These are phyloP conservation scores for Ceraceosorus bombacis DNA, from an alignment of 1,284 basidiomycete genomes.

Conservation along the genomic window DNA sequence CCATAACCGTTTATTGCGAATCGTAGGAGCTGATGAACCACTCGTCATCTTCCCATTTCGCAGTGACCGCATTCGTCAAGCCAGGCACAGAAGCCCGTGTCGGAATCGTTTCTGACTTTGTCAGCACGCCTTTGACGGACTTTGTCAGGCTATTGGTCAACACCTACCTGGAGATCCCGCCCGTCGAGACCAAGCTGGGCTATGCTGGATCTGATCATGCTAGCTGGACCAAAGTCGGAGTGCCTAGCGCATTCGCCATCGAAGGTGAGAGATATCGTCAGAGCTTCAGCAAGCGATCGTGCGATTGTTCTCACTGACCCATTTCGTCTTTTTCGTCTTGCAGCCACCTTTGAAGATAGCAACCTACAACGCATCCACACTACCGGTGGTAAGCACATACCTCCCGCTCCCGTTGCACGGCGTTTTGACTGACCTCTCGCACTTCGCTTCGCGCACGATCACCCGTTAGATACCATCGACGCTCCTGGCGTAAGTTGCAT, in stretches of 20 bases:
- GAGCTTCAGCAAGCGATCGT: no score
- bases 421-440: no score
- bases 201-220: conserved; percentile 80
- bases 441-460: no score
- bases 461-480: neutral
- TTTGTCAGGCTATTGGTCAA: conserved; percentile 67
- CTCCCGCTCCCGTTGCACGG: no score
- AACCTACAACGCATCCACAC: conserved; percentile 36
- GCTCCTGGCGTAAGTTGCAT: no score
- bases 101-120: conserved; percentile 82
- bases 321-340: no score
- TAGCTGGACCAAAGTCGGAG: conserved; percentile 48
- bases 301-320: no score
- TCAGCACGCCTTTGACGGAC: conserved; percentile 62
- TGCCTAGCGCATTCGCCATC: conserved; percentile 48
- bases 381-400: no score
- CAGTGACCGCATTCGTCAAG: conserved; percentile 75
- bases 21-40: no score
- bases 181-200: conserved; percentile 63
- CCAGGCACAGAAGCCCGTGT: conserved; percentile 74
- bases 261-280: conserved; percentile 14
- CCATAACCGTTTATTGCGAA: neutral
- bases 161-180: conserved; percentile 55
- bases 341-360: conserved; percentile 27
- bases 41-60: neutral